Base-by-base conservation (phyloP, 306 rosid species). In the Cucumis melo region DNA sequence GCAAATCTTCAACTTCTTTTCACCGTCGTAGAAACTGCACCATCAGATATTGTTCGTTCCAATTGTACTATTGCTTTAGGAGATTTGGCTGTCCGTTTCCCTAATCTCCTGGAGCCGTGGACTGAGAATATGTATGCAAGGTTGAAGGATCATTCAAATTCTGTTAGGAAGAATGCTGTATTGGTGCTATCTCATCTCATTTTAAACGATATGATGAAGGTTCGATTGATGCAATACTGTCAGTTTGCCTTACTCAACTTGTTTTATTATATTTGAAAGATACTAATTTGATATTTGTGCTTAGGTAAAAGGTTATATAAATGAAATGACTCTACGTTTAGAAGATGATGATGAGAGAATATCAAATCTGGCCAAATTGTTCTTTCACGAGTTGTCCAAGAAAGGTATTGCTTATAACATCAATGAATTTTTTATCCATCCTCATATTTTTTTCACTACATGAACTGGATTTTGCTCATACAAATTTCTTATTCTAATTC, bases 191-290 rank as follows among this genome's bases (percentile, higher is more conserved):
- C 98, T 4, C 98, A 93, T 88, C 97, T 93, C 80, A 93, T 93
- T 80, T 85, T 93, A 80, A 93, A 93, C 80, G 97, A 93, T 82
- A 93, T 93, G 98, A 93, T 93, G 98, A 93, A 93, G 98, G 98
- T 93, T 21, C 29, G 76, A 36, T 51, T 56, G 59, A 19, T 84
- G 66, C 76, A 50, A 65, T 41, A 14, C 24, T 82, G 51, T 63
- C 73, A 51, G 14, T 39, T 82, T 73, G 24, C 14, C 14, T 79
- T 75, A 81, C 77, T 48, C 20, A 58, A 51, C 75, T 77, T 67
- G 53, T 24, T 68, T 75, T 7, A 10, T 77, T 36, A 48, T 63
- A 50, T 78, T 82, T n/a, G 7, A 66, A 50, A 55, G 54, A 75
- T 73, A 67, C 86, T 84, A 73, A 88, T 80, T 63, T 79, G 63